These are phyloP conservation scores for Nicotiana tomentosiformis DNA, from an alignment of 257 asterid genomes.

Conservation along the genomic window DNA sequence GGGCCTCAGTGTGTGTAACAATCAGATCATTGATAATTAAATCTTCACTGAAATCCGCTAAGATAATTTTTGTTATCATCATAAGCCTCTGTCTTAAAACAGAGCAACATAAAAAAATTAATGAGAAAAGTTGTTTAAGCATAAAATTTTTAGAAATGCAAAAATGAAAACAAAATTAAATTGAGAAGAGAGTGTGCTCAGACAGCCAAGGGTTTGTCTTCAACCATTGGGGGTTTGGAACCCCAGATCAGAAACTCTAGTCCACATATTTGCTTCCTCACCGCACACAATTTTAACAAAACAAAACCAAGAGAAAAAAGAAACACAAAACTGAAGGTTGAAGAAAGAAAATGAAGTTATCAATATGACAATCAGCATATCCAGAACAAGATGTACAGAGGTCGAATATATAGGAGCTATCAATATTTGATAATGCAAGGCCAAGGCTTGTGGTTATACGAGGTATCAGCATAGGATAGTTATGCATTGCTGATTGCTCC, in stretches of 20 bases:
- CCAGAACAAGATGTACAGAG: too few species aligned
- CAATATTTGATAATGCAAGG: too few species aligned
- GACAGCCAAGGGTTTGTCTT: constrained; percentile 74
- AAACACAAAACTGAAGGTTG: too few species aligned
- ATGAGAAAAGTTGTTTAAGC: too few species aligned
- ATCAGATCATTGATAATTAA: constrained; percentile 46
- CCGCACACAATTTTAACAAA: constrained; percentile 16
- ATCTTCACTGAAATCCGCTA: constrained; percentile 76
- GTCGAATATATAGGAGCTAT: too few species aligned
- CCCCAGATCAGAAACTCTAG: constrained; percentile 60
- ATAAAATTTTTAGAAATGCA: not conserved
- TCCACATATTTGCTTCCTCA: constrained; percentile 47
- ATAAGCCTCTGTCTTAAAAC: constrained; percentile 11
- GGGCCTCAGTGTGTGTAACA: constrained; percentile 74
- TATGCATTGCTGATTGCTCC: too few species aligned
- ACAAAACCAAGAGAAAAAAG: too few species aligned
- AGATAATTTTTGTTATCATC: constrained; percentile 44
- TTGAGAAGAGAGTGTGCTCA: constrained; percentile 23
- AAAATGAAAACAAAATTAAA: not conserved
- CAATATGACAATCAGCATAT: too few species aligned
- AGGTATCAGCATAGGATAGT: too few species aligned
- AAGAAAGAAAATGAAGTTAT: too few species aligned
- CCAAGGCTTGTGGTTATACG: too few species aligned
- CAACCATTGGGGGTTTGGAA: constrained; percentile 18
- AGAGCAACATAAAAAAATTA: too few species aligned